A percentile compares a stretch with the other conserved stretches of the same genome.
These are phyloP conservation scores for Elongisporangium senticosum DNA, from an alignment of 352 stramenopile genomes.

Conservation along the genomic window DNA sequence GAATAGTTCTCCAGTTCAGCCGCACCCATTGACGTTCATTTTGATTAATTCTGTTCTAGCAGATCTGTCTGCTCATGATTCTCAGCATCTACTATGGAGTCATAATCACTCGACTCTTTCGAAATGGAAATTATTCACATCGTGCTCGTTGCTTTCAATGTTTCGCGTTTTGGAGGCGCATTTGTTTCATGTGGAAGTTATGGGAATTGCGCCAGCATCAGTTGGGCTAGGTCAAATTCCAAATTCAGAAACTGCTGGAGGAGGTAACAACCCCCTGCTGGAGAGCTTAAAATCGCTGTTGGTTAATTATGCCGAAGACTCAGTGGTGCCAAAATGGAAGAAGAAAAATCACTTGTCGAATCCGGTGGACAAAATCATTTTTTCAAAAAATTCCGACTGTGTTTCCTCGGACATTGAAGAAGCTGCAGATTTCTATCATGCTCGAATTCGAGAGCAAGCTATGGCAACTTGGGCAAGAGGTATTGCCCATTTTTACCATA, in stretches of 20 bases:
- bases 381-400: conserved; percentile 21
- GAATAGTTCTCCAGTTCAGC: conserved; percentile 58
- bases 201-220: conserved; percentile 67
- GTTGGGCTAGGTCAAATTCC: conserved; percentile 76
- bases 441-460: conserved; percentile 62
- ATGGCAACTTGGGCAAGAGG: conserved; percentile 60
- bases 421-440: conserved; percentile 40
- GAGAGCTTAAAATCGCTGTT: conserved; percentile 68
- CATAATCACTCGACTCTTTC: conserved; percentile 17
- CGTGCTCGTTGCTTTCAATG: conserved; percentile 53
- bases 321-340: conserved; percentile 5
- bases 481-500: conserved; percentile 72
- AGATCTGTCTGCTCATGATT: conserved; percentile 30
- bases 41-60: conserved; percentile 78
- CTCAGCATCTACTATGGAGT: conserved; percentile 11
- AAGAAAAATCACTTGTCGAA: not conserved
- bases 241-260: conserved; percentile 9
- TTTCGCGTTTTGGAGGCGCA: conserved; percentile 74
- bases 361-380: conserved; percentile 25
- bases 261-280: conserved; percentile 53
- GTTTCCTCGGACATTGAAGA: conserved; percentile 31
- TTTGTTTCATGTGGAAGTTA: conserved; percentile 83
- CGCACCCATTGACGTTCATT: conserved; percentile 85
- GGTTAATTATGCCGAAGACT: conserved; percentile 35
- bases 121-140: conserved; percentile 63